Evolutionary conservation across 441 rosid species (phyloP).

Genomic region (Populus tomentosa): DNA sequence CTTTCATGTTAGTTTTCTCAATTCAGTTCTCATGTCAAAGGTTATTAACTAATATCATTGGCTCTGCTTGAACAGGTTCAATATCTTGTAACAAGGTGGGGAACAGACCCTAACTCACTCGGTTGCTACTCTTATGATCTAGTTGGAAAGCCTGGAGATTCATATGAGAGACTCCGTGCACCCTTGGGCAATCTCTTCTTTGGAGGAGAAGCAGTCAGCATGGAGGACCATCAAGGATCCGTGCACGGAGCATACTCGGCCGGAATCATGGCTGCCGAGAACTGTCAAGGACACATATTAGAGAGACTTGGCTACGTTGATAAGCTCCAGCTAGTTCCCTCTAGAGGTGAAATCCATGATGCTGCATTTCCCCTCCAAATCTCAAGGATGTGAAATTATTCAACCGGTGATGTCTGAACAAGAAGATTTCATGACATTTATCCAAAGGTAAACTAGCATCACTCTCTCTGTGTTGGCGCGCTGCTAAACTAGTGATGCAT

Average conservation of each 20-base stretch:
- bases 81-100: conserved; percentile 72
- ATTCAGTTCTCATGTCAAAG: neutral
- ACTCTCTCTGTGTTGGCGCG: neutral
- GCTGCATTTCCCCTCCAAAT: conserved; percentile 67
- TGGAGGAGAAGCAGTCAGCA: conserved; percentile 84
- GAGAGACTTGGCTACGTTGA: conserved; percentile 43
- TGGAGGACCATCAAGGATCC: conserved; percentile 84
- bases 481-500: neutral
- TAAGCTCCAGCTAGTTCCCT: conserved; percentile 42
- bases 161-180: conserved; percentile 62
- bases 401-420: neutral
- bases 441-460: neutral
- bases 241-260: conserved; percentile 87
- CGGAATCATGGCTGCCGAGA: conserved; percentile 66
- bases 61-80: conserved; percentile 42
- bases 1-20: neutral
- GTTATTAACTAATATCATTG: neutral
- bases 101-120: conserved; percentile 68
- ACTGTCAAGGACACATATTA: conserved; percentile 49
- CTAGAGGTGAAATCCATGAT: conserved; percentile 38
- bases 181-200: conserved; percentile 69
- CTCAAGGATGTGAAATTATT: conserved; percentile 61
- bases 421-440: neutral
- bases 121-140: conserved; percentile 79
- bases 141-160: conserved; percentile 66